Evolutionary conservation across 2,329 filamentous ascomycete genomes (phyloP), one percentile per base, ranked within the genome.

Genomic region (Juglanconis juglandina): DNA sequence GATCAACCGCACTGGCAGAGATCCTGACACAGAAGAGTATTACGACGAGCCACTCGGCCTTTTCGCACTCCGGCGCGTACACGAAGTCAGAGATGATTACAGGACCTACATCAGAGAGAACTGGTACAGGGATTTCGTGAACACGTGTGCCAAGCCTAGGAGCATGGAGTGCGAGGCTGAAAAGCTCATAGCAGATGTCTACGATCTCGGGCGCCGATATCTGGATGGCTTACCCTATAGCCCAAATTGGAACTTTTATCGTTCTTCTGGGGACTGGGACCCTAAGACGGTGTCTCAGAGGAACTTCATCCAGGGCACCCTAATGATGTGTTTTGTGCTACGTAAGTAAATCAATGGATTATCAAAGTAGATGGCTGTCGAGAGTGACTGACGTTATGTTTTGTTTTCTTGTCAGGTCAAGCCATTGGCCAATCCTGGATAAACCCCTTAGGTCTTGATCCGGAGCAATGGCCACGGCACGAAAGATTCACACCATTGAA

Each of bases 271-370:
- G 50, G 5, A 34, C 44, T 3, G 65, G 61, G 10, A 58, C 50
- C 17, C 55, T 54, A 69, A 0, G 63, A 66, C 2, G 61, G 66
- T 24, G 62, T 66, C 13, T 24, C 72, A 77, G 41, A 69, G 71
- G 34, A 57, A 65, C 1, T 72, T 82, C 4, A 59, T 83, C n/a
- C 59, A 63, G 1, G 73, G 74, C 9, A 70, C 79, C 3, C 76
- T 82, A 30, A 66, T 68, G 5, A 64, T 83, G 1, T 80, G 79
- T 76, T 79, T 81, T 64, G 76, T 76, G 3, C 75, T 76, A 10
- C 72, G 81, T 83, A 66, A 67, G 80, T 73, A 32, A 42, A 42
- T 50, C n/a, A 9, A 24, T 8, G 32, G 30, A 41, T 59, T 11
- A 7, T 35, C 13, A 35, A 34, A 39, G 41, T 44, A 17, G 17